Evolutionary conservation across 495 filamentous ascomycete species (phyloP).

Genomic region (Aspergillus nidulans): DNA sequence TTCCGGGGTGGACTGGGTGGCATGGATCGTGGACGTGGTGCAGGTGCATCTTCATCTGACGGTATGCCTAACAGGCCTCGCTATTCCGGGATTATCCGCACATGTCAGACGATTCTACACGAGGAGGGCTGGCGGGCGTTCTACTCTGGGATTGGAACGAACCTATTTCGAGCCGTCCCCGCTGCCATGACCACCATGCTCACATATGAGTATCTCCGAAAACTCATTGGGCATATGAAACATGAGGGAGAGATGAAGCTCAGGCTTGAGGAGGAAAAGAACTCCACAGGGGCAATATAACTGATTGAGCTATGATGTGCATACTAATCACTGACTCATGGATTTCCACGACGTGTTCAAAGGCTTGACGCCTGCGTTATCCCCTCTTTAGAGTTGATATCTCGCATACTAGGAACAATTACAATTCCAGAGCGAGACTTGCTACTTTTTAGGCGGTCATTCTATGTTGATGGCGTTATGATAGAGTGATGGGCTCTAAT

Average conservation of each 20-base stretch:
- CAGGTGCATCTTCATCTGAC: constrained; percentile 50
- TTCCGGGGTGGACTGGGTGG: constrained; percentile 60
- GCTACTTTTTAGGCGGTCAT: constrained; percentile 8
- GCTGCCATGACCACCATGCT: constrained; percentile 96
- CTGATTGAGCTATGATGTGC: not conserved
- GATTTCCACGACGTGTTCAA: not conserved
- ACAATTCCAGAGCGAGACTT: constrained; percentile 1
- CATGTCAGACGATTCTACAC: constrained; percentile 72
- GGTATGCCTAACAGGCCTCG: constrained; percentile 59
- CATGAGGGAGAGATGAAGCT: constrained; percentile 44
- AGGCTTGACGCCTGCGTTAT: not conserved
- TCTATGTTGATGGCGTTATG: constrained; percentile 12
- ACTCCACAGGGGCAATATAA: constrained; percentile 20
- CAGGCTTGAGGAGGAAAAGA: constrained; percentile 20
- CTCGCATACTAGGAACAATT: not conserved
- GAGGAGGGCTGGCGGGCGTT: constrained; percentile 98
- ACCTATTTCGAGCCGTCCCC: constrained; percentile 92
- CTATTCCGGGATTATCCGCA: constrained; percentile 78
- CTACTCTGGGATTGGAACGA: constrained; percentile 96
- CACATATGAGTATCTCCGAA: constrained; percentile 87
- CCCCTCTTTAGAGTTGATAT: not conserved
- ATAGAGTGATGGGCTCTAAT: constrained; percentile 6
- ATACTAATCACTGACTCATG: not conserved
- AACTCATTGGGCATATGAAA: constrained; percentile 45
- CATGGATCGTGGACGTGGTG: constrained; percentile 38